Percentiles rank a stretch among this genome's conserved stretches.
Evolutionary conservation across 2,329 filamentous ascomycete species (phyloP).

Genomic region (Graphilbum ipis-grandicollis): DNA sequence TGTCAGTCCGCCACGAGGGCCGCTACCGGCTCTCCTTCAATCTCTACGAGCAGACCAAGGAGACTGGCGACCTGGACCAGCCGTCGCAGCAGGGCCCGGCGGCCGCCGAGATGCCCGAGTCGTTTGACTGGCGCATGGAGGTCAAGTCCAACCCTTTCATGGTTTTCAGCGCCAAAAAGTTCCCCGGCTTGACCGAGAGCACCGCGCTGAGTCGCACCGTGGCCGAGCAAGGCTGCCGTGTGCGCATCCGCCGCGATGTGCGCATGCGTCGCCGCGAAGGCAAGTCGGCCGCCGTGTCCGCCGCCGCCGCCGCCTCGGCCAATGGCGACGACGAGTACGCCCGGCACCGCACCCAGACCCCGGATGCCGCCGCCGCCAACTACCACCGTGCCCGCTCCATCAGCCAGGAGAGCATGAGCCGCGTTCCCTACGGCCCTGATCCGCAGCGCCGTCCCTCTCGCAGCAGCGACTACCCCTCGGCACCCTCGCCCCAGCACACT

Average conservation of each 20-base stretch:
- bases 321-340: conserved; percentile 15
- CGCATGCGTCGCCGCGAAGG: conserved; percentile 33
- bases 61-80: conserved; percentile 56
- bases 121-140: conserved; percentile 75
- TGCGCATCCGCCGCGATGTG: conserved; percentile 75
- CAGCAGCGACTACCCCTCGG: conserved; percentile 12
- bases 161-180: conserved; percentile 96
- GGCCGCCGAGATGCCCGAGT: conserved; percentile 19
- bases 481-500: conserved; percentile 3
- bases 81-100: conserved; percentile 11
- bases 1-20: conserved; percentile 90
- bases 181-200: conserved; percentile 82
- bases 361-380: conserved; percentile 12
- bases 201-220: conserved; percentile 78
- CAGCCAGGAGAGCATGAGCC: conserved; percentile 15
- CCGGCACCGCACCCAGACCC: conserved; percentile 16
- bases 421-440: conserved; percentile 14
- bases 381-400: conserved; percentile 16
- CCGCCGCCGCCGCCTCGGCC: conserved; percentile 1
- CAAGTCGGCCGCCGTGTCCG: conserved; percentile 10
- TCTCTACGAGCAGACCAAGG: conserved; percentile 85
- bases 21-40: conserved; percentile 84
- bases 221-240: conserved; percentile 90
- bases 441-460: conserved; percentile 16
- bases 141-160: conserved; percentile 76